phyloP scores from a whole-genome alignment of 139 green algal species.

The Picochlorum sp. region DNA sequence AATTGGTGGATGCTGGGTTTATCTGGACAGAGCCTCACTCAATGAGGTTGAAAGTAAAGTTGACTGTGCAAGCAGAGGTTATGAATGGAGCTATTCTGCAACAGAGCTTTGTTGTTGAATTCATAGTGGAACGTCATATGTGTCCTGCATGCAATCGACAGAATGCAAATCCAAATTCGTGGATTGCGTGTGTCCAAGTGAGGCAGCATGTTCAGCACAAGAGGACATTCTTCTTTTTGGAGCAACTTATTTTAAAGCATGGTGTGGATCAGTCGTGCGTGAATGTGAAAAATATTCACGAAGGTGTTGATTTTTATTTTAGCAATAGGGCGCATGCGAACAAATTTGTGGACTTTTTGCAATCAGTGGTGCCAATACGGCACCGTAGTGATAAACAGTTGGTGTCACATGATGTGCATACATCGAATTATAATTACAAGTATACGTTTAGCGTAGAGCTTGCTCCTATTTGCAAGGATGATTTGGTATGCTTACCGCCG shows the following conservation, averaged over 20 bases:
- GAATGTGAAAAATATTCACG: conserved; percentile 77
- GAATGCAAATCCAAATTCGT: conserved; percentile 91
- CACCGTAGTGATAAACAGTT: conserved; percentile 91
- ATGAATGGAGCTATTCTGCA: conserved; percentile 96
- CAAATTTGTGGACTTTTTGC: conserved; percentile 95
- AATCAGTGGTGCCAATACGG: conserved; percentile 31
- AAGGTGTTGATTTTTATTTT: conserved; percentile 97
- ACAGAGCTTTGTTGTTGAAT: conserved; percentile 93
- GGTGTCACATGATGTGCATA: conserved; percentile 90
- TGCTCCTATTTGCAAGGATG: conserved; percentile 89
- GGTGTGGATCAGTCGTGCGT: conserved; percentile 60
- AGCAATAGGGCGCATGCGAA: conserved; percentile 65
- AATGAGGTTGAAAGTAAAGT: conserved; percentile 90
- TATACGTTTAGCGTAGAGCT: conserved; percentile 97
- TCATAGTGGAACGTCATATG: conserved; percentile 91
- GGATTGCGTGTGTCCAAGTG: conserved; percentile 82
- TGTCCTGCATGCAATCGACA: conserved; percentile 80
- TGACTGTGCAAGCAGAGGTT: conserved; percentile 91
- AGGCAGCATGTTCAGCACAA: conserved; percentile 96
- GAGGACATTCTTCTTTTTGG: conserved; percentile 96
- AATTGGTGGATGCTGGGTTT: conserved; percentile 97
- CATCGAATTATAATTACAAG: conserved; percentile 96
- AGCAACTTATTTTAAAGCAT: conserved; percentile 97
- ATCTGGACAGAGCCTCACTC: conserved; percentile 99
- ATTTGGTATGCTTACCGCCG: conserved; percentile 82